Conservation (phyloP, 345 rosid genomes). For the Balakata baccata region DNA sequence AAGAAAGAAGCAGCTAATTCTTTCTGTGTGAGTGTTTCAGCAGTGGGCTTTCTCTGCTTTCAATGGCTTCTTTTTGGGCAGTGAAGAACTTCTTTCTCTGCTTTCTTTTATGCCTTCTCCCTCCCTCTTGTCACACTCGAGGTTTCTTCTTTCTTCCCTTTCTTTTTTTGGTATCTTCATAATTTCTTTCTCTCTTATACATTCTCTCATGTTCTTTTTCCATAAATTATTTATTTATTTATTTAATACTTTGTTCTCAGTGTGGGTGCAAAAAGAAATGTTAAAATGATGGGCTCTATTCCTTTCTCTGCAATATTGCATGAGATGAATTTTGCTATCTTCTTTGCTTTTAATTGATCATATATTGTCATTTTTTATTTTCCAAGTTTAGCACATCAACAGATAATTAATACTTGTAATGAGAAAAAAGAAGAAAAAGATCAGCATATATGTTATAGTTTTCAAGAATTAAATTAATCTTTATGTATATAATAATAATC, state of each 20-base stretch:
- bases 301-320: too few species aligned
- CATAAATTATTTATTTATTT: background rate
- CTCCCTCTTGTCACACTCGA: conserved; percentile 1
- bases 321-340: too few species aligned
- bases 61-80: conserved; percentile 17
- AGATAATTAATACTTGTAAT: too few species aligned
- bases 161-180: background rate
- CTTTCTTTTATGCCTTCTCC: background rate
- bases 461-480: too few species aligned
- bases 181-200: background rate
- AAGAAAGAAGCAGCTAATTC: background rate
- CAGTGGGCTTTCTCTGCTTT: conserved; percentile 9
- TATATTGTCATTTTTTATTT: too few species aligned
- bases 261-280: background rate
- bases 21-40: background rate
- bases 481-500: too few species aligned
- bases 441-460: too few species aligned
- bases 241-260: background rate
- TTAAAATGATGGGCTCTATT: background rate
- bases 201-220: background rate
- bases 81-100: background rate
- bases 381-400: too few species aligned
- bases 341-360: too few species aligned
- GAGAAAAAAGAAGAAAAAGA: too few species aligned
- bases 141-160: background rate